Conservation (phyloP, 2,329 filamentous ascomycete genomes). For the Colletotrichum limetticola region DNA sequence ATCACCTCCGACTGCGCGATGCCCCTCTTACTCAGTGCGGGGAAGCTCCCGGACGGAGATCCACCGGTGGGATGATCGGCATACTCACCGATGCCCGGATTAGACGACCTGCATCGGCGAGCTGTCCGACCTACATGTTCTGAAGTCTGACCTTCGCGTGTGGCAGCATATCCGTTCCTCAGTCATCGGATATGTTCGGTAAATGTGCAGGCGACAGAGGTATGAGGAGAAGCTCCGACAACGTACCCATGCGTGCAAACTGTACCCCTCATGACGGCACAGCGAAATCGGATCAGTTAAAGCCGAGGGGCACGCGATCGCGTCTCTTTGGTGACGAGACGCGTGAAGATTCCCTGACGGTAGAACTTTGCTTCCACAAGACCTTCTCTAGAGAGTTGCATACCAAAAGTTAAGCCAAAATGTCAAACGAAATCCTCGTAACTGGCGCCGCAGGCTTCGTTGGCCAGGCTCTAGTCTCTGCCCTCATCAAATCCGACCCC, state of each 20-base stretch:
- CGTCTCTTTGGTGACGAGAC: background rate
- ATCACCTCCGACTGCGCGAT: background rate
- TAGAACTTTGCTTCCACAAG: background rate
- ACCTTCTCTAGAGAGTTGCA: background rate
- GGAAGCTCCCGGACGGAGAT: background rate
- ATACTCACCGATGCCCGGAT: constrained; percentile 21
- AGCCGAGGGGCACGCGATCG: background rate
- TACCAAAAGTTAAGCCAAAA: background rate
- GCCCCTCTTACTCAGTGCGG: constrained; percentile 13
- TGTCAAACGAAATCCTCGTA: constrained; percentile 62
- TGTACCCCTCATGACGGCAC: background rate
- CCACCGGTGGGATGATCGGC: constrained; percentile 4
- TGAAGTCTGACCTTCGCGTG: background rate
- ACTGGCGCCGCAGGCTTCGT: constrained; percentile 74
- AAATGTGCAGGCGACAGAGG: background rate
- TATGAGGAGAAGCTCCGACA: background rate
- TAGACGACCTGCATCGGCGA: constrained; percentile 5
- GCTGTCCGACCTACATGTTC: background rate
- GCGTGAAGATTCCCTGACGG: background rate
- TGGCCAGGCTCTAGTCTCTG: constrained; percentile 68
- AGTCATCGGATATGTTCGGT: constrained; percentile 7
- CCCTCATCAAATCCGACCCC: constrained; percentile 57
- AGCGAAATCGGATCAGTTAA: constrained; percentile 23
- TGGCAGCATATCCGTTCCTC: background rate
- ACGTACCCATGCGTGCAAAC: background rate